phyloP scores from a whole-genome alignment of 352 stramenopile species.

The Phytophthora aleatoria region DNA sequence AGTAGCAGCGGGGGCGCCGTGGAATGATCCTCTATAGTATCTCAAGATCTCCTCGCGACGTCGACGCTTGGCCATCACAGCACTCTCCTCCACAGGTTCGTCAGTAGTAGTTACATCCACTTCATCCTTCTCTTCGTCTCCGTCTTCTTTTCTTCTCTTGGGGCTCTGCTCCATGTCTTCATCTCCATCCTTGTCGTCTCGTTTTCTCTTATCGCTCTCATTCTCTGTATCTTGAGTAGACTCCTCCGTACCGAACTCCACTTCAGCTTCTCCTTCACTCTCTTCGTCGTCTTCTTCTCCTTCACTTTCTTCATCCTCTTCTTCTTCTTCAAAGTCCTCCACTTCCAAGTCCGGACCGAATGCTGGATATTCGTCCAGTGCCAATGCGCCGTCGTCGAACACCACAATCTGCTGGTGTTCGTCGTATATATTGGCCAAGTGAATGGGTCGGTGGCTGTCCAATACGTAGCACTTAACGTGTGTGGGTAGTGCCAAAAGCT shows the following conservation, averaged over 20 bases:
- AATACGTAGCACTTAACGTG: conserved; percentile 93
- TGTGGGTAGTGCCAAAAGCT: conserved; percentile 74
- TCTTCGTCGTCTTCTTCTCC: conserved; percentile 37
- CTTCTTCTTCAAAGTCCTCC: conserved; percentile 69
- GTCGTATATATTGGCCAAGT: conserved; percentile 97
- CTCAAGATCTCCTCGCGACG: conserved; percentile 81
- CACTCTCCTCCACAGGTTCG: conserved; percentile 30
- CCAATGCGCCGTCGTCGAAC: conserved; percentile 79
- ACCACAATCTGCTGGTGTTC: conserved; percentile 76
- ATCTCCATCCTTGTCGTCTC: conserved; percentile 32
- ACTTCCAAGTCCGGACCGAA: conserved; percentile 87
- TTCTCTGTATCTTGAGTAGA: conserved; percentile 40
- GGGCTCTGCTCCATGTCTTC: conserved; percentile 24
- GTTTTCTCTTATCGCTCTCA: conserved; percentile 27
- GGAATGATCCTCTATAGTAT: conserved; percentile 95
- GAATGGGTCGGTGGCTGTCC: conserved; percentile 95
- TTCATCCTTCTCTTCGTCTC: conserved; percentile 23
- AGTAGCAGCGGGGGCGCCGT: conserved; percentile 69
- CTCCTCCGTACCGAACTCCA: conserved; percentile 49
- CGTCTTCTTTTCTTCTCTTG: conserved; percentile 42
- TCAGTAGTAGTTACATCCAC: conserved; percentile 10
- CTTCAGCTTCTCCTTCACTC: conserved; percentile 50
- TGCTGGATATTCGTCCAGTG: conserved; percentile 75
- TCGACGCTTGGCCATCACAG: conserved; percentile 53
- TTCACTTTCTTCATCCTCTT: conserved; percentile 56